These are phyloP conservation scores for Scutellaria barbata DNA, from an alignment of 257 asterid genomes.

Conservation along the genomic window DNA sequence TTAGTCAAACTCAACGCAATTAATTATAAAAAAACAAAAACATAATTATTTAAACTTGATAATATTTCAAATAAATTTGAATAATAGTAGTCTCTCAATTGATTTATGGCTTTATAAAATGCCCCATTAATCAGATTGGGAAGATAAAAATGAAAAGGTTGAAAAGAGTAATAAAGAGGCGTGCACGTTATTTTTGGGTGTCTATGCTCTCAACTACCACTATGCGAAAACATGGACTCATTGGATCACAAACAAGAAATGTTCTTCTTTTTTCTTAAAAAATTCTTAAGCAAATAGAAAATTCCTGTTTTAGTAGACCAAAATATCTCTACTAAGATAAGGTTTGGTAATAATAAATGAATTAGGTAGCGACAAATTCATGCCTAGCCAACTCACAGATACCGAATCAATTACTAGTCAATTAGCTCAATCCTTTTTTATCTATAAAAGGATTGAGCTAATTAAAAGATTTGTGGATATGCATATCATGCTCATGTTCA, in stretches of 20 bases:
- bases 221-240: neutral
- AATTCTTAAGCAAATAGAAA: neutral
- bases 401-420: constrained; percentile 30
- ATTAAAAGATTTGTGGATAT: too few species aligned
- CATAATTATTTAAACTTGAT: too few species aligned
- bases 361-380: constrained; percentile 27
- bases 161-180: neutral
- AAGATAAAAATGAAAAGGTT: neutral
- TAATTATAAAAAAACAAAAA: too few species aligned
- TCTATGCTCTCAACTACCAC: constrained; percentile 11
- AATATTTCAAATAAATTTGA: too few species aligned
- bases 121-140: too few species aligned
- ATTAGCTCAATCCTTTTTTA: constrained; percentile 24
- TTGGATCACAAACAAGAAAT: neutral
- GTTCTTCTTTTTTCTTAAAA: too few species aligned
- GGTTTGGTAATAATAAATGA: neutral
- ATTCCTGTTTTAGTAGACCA: constrained; percentile 7
- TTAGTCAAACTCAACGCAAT: too few species aligned
- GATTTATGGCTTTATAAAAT: too few species aligned
- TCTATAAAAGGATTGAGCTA: too few species aligned
- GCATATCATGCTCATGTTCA: too few species aligned
- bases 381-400: constrained; percentile 25
- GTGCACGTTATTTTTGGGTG: constrained; percentile 12
- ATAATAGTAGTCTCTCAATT: too few species aligned
- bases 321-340: constrained; percentile 7